Evolutionary conservation across 129 eudicot species (phyloP).

Genomic region (Flaveria ramosissima): DNA sequence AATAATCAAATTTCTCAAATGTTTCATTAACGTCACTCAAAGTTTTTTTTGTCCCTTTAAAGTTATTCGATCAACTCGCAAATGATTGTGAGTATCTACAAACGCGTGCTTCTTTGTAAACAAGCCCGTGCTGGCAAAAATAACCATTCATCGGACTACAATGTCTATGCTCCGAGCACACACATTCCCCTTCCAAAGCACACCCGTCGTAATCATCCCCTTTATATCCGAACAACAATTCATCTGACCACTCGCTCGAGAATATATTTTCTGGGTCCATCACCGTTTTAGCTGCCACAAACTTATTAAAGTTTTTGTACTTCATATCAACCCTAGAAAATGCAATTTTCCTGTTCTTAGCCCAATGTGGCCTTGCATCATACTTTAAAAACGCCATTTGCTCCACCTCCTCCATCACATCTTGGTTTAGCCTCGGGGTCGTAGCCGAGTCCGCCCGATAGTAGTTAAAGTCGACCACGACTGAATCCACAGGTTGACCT

Average conservation of each 20-base stretch:
- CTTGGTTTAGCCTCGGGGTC: conserved; percentile 67
- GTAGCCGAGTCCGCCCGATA: conserved; percentile 55
- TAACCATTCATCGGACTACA: conserved; percentile 73
- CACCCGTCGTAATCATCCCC: conserved; percentile 58
- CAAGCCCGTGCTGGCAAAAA: conserved; percentile 57
- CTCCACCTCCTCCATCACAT: conserved; percentile 78
- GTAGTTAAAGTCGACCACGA: conserved; percentile 76
- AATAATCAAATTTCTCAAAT: too few species aligned
- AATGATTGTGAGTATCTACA: conserved; percentile 57
- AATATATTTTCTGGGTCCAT: conserved; percentile 65
- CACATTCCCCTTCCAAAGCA: conserved; percentile 78
- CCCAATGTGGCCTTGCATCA: conserved; percentile 90
- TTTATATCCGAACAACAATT: conserved; percentile 50
- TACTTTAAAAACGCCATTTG: conserved; percentile 88
- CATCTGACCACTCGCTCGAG: conserved; percentile 81
- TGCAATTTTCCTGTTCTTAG: conserved; percentile 71
- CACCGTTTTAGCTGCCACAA: conserved; percentile 52
- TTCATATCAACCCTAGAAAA: conserved; percentile 49
- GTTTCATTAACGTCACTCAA: too few species aligned
- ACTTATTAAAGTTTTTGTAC: conserved; percentile 45
- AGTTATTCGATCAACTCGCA: conserved; percentile 16
- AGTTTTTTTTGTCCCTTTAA: too few species aligned
- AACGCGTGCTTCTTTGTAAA: conserved; percentile 66
- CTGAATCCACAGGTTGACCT: conserved; percentile 70
- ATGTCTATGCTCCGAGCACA: conserved; percentile 76